Evolutionary conservation across 257 asterid species (phyloP), one percentile per base, ranked within the genome.

Genomic region (Jasminum sambac): DNA sequence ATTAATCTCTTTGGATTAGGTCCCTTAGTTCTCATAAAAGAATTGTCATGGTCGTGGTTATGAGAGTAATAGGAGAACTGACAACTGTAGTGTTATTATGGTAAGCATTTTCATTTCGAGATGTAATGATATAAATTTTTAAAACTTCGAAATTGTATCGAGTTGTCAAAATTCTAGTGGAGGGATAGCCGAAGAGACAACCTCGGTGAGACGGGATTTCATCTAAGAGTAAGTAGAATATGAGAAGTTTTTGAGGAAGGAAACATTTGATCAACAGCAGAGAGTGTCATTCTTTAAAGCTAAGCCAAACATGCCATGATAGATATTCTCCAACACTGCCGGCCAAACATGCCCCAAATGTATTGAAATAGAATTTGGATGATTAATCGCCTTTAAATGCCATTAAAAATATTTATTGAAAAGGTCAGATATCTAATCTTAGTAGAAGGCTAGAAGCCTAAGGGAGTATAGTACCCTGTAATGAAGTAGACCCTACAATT

Each of bases 151-250:
- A 58, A 44, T 14, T 14, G 4, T 43, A 43, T 30, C 36, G 52
- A 13, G 52, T 2, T 8, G 10, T 48, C 58, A 48, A 48, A 48
- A 48, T 48, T 48, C 10, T n/a, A 48, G 9, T 14, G 23, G 11
- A 19, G 41, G 17, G 6, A 23, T 38, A 52, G 4, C 9, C 38
- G 23, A 69, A 1, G 16, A 58, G 5, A 58, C 44, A 40, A 69
- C 36, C 36, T 1, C n/a, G n/a, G n/a, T n/a, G n/a, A n/a, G n/a
- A n/a, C n/a, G n/a, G n/a, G 57, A 69, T 55, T 55, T 58, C 67
- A 57, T 69, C 14, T 69, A 58, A 38, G n/a, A n/a, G n/a, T 25
- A 4, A 67, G 26, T 46, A 16, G 72, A 50, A 36, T 19, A 11
- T 7, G 4, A 19, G 14, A 8, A 44, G 6, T 8, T 12, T 44